Percentiles rank a stretch among this genome's conserved stretches.
Conservation (phyloP, 2,329 filamentous ascomycete genomes). For the Monosporascus sp. region DNA sequence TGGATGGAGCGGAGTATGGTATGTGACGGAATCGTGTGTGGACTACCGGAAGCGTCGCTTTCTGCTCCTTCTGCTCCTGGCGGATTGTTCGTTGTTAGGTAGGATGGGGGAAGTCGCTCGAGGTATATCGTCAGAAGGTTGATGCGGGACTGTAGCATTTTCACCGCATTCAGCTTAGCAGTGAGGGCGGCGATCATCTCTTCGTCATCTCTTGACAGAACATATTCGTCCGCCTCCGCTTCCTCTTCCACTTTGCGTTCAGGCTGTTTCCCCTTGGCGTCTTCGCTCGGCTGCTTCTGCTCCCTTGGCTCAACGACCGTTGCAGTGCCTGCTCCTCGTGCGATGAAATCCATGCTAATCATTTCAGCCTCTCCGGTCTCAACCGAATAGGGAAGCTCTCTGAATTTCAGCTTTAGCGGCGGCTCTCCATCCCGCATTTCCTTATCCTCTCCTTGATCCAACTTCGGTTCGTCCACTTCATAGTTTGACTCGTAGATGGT, state of each 20-base stretch:
- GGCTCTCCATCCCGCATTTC: constrained; percentile 63
- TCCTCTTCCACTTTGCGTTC: constrained; percentile 21
- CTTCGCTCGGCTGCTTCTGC: constrained; percentile 38
- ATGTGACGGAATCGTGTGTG: constrained; percentile 49
- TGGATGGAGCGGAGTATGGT: constrained; percentile 82
- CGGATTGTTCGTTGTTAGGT: constrained; percentile 42
- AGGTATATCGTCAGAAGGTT: constrained; percentile 73
- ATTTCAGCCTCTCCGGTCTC: constrained; percentile 96
- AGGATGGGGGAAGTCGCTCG: constrained; percentile 61
- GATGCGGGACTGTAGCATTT: constrained; percentile 80
- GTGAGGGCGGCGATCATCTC: constrained; percentile 64
- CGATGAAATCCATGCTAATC: constrained; percentile 94
- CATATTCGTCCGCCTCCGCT: constrained; percentile 30
- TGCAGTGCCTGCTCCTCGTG: constrained; percentile 76
- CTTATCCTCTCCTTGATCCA: constrained; percentile 56
- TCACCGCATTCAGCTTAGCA: constrained; percentile 86
- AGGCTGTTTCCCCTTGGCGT: constrained; percentile 47
- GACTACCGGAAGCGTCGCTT: constrained; percentile 26
- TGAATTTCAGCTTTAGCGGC: constrained; percentile 64
- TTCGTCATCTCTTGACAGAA: constrained; percentile 53
- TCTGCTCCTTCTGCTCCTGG: constrained; percentile 22
- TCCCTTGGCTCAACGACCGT: constrained; percentile 44
- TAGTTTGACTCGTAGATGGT: constrained; percentile 84
- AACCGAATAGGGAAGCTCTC: constrained; percentile 77
- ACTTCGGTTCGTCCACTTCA: constrained; percentile 58